These are phyloP conservation scores for Saccharomycopsis schoenii DNA, from an alignment of 805 yeast genomes.

Conservation along the genomic window DNA sequence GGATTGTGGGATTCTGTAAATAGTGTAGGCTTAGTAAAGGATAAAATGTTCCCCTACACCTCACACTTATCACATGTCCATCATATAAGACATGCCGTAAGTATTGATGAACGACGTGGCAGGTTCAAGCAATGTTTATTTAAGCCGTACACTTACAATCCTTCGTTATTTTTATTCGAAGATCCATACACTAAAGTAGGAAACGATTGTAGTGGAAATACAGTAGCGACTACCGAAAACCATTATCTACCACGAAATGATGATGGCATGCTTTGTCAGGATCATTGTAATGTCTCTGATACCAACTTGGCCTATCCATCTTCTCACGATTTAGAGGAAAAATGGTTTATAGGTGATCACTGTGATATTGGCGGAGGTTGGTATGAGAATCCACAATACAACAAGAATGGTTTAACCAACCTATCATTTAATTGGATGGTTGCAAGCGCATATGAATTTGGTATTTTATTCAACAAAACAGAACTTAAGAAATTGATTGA, in stretches of 20 bases:
- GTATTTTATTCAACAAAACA: conserved; percentile 36
- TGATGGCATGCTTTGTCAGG: not conserved
- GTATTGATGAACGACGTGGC: conserved; percentile 57
- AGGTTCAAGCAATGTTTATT: conserved; percentile 52
- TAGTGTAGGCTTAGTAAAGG: conserved; percentile 52
- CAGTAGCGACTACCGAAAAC: not conserved
- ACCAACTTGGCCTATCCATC: not conserved
- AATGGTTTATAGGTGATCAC: conserved; percentile 65
- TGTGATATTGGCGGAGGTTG: conserved; percentile 66
- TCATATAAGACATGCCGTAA: conserved; percentile 58
- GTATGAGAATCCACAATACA: conserved; percentile 30
- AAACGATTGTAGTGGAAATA: conserved; percentile 5
- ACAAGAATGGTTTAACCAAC: conserved; percentile 38
- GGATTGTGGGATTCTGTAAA: conserved; percentile 65
- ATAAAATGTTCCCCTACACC: conserved; percentile 48
- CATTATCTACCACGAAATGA: not conserved
- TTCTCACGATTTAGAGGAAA: conserved; percentile 33
- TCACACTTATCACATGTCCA: conserved; percentile 40
- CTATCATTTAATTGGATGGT: conserved; percentile 54
- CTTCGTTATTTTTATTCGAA: conserved; percentile 22
- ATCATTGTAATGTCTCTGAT: not conserved
- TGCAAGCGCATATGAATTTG: conserved; percentile 40
- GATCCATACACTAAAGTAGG: conserved; percentile 10
- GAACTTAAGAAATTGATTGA: conserved; percentile 32
- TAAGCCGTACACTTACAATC: conserved; percentile 32